Base-by-base conservation (phyloP, 495 filamentous ascomycete genomes). In the Aeminium ludgeri region DNA sequence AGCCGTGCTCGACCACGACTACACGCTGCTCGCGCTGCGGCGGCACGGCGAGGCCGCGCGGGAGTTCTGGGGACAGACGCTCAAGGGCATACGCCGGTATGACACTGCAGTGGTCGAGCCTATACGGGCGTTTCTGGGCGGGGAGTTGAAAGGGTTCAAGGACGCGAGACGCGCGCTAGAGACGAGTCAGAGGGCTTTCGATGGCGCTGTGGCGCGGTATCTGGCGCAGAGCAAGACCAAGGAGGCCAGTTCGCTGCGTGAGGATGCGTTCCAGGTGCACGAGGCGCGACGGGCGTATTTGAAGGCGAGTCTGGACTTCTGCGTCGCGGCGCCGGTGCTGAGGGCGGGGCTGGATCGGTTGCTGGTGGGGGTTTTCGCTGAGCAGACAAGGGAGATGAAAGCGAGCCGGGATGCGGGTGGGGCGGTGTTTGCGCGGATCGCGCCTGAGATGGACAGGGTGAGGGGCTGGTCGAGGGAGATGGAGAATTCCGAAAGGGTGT, bases 201-300 rank as follows among this genome's bases (percentile, higher is more conserved):
- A 97, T 52, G 69, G 68, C 25, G 68, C 82, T 10, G 67, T 91
- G 31, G 69, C 83, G 23, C 71, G 86, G 33, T 95, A 91, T 54
- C 68, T 80, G 3, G 64, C 67, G 4, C 87, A 94, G 59, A 78
- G 76, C 23, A 97, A 93, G 61, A 79, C 83, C 2, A 96, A 95
- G 60, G 89, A 97, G 56, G 72, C 86, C 6, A 92, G 84, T 10
- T 70, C 83, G 0, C 64, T 97, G 38, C 67, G 91, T 35, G 89
- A 97, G 58, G 89, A 97, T 59, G 87, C 91, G 0, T 97, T 96
- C 53, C 78, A 89, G 57, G 75, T 97, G 28, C 89, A 93, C 48
- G 91, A 96, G 67, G 81, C 86, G 12, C 74, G 87, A 36, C 87
- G 86, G 58, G 74, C 76, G 13, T 97, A 96, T 53, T 67, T 95